Percentiles rank a stretch among this genome's conserved stretches.
These are phyloP conservation scores for Albatrellus ellisii DNA, from an alignment of 768 basidiomycete species.

Conservation along the genomic window DNA sequence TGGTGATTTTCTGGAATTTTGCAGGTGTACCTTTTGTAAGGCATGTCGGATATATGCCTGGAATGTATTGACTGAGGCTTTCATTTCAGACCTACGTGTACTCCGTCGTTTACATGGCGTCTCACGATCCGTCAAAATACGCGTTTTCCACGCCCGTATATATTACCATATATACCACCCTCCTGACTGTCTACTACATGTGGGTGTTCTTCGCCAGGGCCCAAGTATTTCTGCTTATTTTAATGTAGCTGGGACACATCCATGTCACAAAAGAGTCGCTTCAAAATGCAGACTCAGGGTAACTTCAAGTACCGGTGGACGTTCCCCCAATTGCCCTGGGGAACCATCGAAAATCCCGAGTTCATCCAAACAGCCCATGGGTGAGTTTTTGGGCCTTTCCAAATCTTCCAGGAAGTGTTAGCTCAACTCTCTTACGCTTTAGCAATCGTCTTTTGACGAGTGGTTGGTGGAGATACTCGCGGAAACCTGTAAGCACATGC, in stretches of 20 bases:
- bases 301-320: constrained; percentile 75
- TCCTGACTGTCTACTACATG: constrained; percentile 83
- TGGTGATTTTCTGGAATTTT: constrained; percentile 98
- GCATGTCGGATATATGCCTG: constrained; percentile 7
- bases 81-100: constrained; percentile 77
- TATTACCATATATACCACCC: constrained; percentile 56
- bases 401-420: neutral
- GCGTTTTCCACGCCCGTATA: constrained; percentile 70
- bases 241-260: constrained; percentile 82
- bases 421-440: constrained; percentile 1
- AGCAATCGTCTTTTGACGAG: constrained; percentile 84
- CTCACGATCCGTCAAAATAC: constrained; percentile 80
- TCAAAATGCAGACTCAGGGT: constrained; percentile 95
- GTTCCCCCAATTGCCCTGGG: constrained; percentile 88
- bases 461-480: constrained; percentile 90
- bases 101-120: constrained; percentile 97
- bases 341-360: constrained; percentile 72
- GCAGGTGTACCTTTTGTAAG: constrained; percentile 86
- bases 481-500: constrained; percentile 70
- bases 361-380: constrained; percentile 92
- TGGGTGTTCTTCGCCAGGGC: constrained; percentile 25
- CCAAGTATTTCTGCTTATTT: no score
- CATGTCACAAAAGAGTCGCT: constrained; percentile 94
- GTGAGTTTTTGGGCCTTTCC: constrained; percentile 26
- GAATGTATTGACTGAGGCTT: constrained; percentile 3